phyloP scores from a whole-genome alignment of 139 green algal species.

The Astrephomene gubernaculifera region DNA sequence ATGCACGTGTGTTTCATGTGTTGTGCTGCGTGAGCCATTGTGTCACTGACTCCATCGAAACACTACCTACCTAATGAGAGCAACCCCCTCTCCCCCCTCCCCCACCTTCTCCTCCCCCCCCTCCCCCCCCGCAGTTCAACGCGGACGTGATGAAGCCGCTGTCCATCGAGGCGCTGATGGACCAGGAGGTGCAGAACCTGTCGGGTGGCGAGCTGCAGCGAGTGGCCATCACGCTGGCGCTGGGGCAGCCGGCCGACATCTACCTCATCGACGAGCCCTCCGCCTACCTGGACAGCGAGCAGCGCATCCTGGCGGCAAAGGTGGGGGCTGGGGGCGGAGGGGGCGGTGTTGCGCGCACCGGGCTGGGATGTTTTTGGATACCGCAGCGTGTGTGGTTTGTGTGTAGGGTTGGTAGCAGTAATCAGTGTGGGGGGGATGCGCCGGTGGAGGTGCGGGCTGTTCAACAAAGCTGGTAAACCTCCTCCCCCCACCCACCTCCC shows the following conservation, averaged over 20 bases:
- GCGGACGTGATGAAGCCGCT: conserved; percentile 94
- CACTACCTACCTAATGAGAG: no score
- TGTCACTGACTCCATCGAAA: no score
- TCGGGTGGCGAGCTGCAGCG: conserved; percentile 93
- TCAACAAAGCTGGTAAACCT: no score
- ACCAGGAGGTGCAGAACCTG: conserved; percentile 97
- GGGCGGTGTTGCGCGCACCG: background rate
- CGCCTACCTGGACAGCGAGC: conserved; percentile 99
- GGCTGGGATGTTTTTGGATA: no score
- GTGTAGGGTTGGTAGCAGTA: no score
- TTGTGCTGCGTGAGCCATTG: no score
- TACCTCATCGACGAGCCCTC: conserved; percentile 99
- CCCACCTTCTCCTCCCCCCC: background rate
- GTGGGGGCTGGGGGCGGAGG: conserved; percentile 32
- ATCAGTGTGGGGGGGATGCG: no score
- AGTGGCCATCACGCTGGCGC: conserved; percentile 94
- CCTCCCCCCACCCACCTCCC: no score
- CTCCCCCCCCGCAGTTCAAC: conserved; percentile 69
- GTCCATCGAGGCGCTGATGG: conserved; percentile 93
- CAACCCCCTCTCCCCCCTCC: background rate
- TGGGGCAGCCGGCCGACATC: conserved; percentile 95
- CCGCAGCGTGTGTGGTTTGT: no score
- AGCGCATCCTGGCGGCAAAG: conserved; percentile 98
- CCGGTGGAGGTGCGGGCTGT: no score
- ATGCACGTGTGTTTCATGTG: no score